These are phyloP conservation scores for Komagataella pseudopastoris DNA, from an alignment of 805 yeast species.

Conservation along the genomic window DNA sequence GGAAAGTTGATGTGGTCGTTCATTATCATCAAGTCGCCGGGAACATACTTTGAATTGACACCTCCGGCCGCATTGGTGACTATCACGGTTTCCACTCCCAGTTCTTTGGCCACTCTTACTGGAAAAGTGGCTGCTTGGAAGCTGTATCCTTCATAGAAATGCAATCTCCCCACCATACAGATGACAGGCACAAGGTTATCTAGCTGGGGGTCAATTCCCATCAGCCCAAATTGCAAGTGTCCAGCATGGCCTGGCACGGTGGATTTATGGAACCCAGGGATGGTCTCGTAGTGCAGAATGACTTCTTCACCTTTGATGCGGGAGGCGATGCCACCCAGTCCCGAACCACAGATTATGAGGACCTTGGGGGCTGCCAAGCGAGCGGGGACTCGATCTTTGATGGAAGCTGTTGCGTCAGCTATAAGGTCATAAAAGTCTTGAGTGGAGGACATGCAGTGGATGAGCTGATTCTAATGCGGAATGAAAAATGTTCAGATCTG, in stretches of 20 bases:
- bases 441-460: not conserved
- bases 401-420: conserved; percentile 1
- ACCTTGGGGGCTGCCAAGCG: conserved; percentile 33
- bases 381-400: not conserved
- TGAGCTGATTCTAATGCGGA: not conserved
- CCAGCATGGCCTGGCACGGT: conserved; percentile 93
- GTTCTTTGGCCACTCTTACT: conserved; percentile 52
- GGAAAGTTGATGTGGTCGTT: conserved; percentile 85
- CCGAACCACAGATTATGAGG: conserved; percentile 88
- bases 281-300: conserved; percentile 45
- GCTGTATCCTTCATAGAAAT: conserved; percentile 85
- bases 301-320: conserved; percentile 27
- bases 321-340: conserved; percentile 75
- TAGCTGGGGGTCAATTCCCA: conserved; percentile 25
- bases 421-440: conserved; percentile 1
- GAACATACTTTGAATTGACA: conserved; percentile 43
- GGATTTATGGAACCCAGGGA: conserved; percentile 71
- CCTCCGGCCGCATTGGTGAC: conserved; percentile 99
- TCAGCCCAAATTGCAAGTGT: conserved; percentile 60
- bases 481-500: not conserved
- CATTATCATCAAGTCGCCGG: conserved; percentile 88
- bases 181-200: conserved; percentile 60
- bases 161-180: conserved; percentile 90
- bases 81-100: conserved; percentile 50
- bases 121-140: conserved; percentile 78